Percentiles rank a stretch among this genome's conserved stretches.
Evolutionary conservation across 2,329 filamentous ascomycete genomes (phyloP).

Genomic region (Hypoxylon rubiginosum): DNA sequence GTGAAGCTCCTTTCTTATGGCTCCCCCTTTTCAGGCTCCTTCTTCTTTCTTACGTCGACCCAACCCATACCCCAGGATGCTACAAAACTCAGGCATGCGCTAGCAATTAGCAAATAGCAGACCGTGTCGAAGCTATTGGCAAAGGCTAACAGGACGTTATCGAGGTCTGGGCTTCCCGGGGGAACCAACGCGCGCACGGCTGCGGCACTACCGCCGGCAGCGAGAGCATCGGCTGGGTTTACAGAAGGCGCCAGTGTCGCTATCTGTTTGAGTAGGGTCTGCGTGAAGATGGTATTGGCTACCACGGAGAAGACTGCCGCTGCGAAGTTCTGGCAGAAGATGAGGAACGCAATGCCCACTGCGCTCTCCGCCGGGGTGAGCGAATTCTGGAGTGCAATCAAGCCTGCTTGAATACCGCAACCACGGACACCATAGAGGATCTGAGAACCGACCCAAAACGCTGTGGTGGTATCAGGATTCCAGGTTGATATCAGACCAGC

Average conservation of each 20-base stretch:
- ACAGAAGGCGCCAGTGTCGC: constrained; percentile 45
- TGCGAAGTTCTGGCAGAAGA: constrained; percentile 50
- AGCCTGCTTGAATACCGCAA: constrained; percentile 46
- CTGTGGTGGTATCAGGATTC: constrained; percentile 42
- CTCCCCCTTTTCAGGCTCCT: constrained; percentile 32
- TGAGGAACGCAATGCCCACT: constrained; percentile 47
- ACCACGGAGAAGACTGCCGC: constrained; percentile 48
- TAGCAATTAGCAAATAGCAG: constrained; percentile 48
- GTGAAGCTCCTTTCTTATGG: constrained; percentile 14
- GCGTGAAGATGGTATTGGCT: constrained; percentile 49
- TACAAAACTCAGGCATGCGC: constrained; percentile 42
- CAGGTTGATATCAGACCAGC: constrained; percentile 49
- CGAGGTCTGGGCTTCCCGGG: constrained; percentile 46
- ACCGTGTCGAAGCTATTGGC: constrained; percentile 45
- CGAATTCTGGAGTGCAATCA: constrained; percentile 50
- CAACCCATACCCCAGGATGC: constrained; percentile 49
- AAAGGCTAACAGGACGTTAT: constrained; percentile 43
- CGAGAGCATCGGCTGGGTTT: constrained; percentile 42
- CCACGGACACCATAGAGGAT: constrained; percentile 49
- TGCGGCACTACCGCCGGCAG: constrained; percentile 48
- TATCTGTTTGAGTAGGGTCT: constrained; percentile 43
- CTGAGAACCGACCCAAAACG: constrained; percentile 50
- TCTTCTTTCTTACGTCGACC: constrained; percentile 47
- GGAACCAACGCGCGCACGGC: constrained; percentile 49
- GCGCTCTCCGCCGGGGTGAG: constrained; percentile 46